Evolutionary conservation across 139 green algal genomes (phyloP), one percentile per base, ranked within the genome.

Genomic region (Tetratostichococcus sp.): DNA sequence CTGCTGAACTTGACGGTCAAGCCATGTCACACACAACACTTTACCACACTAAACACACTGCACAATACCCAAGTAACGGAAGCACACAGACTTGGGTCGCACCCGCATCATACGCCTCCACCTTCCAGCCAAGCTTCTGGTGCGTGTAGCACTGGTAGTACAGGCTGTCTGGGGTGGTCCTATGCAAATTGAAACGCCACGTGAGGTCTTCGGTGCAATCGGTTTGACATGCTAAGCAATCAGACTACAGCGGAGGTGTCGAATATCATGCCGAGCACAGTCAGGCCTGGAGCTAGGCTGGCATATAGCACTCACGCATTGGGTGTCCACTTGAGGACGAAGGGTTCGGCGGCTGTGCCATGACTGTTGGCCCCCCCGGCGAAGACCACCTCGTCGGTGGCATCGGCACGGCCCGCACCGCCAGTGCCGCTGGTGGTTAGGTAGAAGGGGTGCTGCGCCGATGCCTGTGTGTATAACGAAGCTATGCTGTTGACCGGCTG

Each of bases 91-190:
- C 39, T 21, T 21, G 11, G 6, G 39, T 62, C 50, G 11, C 50
- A 62, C 50, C 50, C 2, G 50, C 50, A 17, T 26, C 19, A 26
- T n/a, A 62, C 33, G 58, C 67, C 33, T 72, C 35, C 28, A 77
- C 22, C 59, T 58, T 32, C 72, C 72, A 77, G 11, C 72, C 72
- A 33, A 77, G 62, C 72, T 77, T 77, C 34, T 71, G 58, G 72
- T 77, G 72, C 32, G 34, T 65, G 35, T 42, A 35, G 72, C 72
- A 77, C 58, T 77, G 72, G 72, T 77, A 77, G 72, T 70, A 77
- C 26, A 77, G 30, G 0, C 43, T 32, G n/a, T 77, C 28, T 0
- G 72, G 72, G 0, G 72, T 77, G 8, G 31, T 75, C 50, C 42
- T 66, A 50, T 30, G 3, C 26, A 23, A 42, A 17, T 0, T 21